A percentile compares a stretch with the other conserved stretches of the same genome.
These are phyloP conservation scores for Talaromyces sp. DNA, from an alignment of 2,329 filamentous ascomycete genomes.

Conservation along the genomic window DNA sequence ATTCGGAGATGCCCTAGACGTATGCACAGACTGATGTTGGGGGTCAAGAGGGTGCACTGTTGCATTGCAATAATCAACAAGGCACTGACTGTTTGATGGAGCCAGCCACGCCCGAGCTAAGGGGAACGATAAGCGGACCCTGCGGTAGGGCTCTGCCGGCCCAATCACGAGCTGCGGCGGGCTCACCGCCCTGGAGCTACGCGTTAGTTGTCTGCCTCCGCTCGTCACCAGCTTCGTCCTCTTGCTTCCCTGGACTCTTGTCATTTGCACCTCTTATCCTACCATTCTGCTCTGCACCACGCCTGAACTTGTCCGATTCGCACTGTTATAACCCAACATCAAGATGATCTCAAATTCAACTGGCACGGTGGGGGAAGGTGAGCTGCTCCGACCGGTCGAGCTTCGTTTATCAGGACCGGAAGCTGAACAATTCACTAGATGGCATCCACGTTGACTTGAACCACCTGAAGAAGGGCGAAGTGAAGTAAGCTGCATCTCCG, in stretches of 20 bases:
- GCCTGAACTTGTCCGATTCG: not conserved
- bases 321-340: not conserved
- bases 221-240: slow-evolving; percentile 6
- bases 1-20: not conserved
- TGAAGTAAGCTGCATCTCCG: slow-evolving; percentile 67
- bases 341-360: slow-evolving; percentile 39
- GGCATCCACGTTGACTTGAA: slow-evolving; percentile 99
- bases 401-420: not conserved
- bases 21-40: not conserved
- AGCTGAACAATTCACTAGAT: slow-evolving; percentile 55
- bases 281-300: not conserved
- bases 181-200: slow-evolving; percentile 11
- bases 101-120: not conserved
- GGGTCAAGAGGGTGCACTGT: not conserved
- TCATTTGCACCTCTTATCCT: not conserved
- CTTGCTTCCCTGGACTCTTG: not conserved
- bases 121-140: not conserved
- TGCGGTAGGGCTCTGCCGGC: not conserved
- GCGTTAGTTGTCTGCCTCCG: slow-evolving; percentile 14
- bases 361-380: slow-evolving; percentile 44
- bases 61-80: not conserved
- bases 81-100: not conserved
- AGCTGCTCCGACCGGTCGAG: slow-evolving; percentile 13
- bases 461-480: slow-evolving; percentile 95
- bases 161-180: slow-evolving; percentile 8